Conservation (phyloP, 164 flowering plant species). For the Nymphaea thermarum region DNA sequence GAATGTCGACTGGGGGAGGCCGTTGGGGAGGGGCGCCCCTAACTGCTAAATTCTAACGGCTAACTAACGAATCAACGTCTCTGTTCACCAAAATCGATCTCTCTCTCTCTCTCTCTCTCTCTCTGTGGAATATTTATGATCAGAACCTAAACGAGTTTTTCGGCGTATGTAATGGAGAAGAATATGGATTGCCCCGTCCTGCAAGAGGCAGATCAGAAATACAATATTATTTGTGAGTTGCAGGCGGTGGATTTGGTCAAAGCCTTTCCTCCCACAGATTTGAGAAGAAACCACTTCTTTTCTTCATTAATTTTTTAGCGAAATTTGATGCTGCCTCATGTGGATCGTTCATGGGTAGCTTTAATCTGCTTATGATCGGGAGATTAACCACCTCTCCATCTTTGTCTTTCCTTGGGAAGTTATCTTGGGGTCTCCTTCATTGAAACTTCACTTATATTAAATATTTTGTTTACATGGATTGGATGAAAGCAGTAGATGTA, state of each 20-base stretch:
- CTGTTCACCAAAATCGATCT: not conserved
- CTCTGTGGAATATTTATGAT: too few relatives aligned
- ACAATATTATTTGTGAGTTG: too few relatives aligned
- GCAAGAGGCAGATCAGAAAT: too few relatives aligned
- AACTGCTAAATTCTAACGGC: not conserved
- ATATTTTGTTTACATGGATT: too few relatives aligned
- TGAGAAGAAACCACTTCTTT: not conserved
- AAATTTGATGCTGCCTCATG: not conserved
- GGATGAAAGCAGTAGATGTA: too few relatives aligned
- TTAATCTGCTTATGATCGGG: not conserved
- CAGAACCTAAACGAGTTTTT: not conserved
- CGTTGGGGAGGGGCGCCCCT: not conserved
- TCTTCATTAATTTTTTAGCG: not conserved
- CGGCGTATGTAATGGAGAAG: not conserved
- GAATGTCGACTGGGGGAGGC: not conserved
- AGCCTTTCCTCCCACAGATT: not conserved
- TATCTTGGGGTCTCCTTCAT: not conserved
- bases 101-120: not conserved
- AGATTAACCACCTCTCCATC: not conserved
- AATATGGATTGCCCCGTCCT: not conserved
- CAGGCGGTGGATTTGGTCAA: too few relatives aligned
- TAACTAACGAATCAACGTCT: not conserved
- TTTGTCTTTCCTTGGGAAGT: not conserved
- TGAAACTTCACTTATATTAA: too few relatives aligned
- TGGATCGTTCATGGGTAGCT: too few relatives aligned